Evolutionary conservation across 768 basidiomycete genomes (phyloP).

Genomic region (Inosperma sp.): DNA sequence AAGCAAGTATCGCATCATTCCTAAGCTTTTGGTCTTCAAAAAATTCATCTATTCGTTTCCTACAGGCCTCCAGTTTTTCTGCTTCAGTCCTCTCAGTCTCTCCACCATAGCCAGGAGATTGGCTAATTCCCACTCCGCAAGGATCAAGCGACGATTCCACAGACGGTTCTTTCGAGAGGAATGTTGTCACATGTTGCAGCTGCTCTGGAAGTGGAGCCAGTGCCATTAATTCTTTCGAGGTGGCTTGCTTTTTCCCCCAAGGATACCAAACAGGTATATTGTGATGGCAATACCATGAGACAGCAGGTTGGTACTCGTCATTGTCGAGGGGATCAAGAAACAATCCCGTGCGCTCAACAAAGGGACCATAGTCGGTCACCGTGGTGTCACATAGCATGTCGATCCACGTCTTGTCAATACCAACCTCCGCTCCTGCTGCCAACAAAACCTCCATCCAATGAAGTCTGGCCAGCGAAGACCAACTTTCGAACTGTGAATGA

Average conservation of each 20-base stretch:
- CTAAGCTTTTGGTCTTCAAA: neutral
- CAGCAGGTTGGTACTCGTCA: neutral
- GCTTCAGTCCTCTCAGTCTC: neutral
- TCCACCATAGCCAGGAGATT: neutral
- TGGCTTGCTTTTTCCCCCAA: neutral
- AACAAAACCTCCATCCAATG: neutral
- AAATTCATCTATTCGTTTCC: slow-evolving; percentile 6
- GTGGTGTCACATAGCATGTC: neutral
- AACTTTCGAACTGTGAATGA: neutral
- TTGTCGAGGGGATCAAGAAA: too few species aligned
- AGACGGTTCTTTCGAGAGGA: neutral
- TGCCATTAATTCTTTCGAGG: neutral
- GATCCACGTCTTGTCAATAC: neutral
- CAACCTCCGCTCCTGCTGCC: neutral
- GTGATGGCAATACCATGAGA: neutral
- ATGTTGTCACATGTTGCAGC: neutral
- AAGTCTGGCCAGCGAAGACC: neutral
- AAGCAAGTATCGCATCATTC: neutral
- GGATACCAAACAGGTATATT: slow-evolving; percentile 7
- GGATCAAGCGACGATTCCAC: neutral
- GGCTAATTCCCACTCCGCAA: neutral
- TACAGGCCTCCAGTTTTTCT: too few species aligned
- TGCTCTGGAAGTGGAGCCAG: neutral
- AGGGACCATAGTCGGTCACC: neutral
- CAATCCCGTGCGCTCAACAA: neutral